A percentile compares a stretch with the other conserved stretches of the same genome.
phyloP scores from a whole-genome alignment of 768 basidiomycete species.

The Thelephora aurantiotincta region DNA sequence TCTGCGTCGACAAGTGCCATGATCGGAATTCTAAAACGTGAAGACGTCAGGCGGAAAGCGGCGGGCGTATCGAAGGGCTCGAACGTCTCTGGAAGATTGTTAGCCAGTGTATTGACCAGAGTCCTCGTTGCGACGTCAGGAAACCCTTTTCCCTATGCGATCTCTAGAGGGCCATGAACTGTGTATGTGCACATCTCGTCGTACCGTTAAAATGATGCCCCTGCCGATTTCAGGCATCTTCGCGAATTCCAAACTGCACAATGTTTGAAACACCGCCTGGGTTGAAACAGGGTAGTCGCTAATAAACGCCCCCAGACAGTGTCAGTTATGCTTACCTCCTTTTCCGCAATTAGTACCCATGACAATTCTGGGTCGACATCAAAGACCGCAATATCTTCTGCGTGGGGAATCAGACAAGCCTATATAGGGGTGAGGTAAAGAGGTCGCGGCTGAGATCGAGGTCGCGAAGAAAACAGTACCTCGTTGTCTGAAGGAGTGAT shows the following conservation, averaged over 20 bases:
- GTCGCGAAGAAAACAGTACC: slow-evolving; percentile 19
- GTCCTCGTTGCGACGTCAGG: slow-evolving; percentile 88
- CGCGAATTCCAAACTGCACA: slow-evolving; percentile 46
- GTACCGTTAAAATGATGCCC: slow-evolving; percentile 76
- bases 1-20: slow-evolving; percentile 80
- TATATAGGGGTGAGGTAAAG: slow-evolving; percentile 16
- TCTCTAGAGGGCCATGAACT: background rate
- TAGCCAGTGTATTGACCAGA: slow-evolving; percentile 59
- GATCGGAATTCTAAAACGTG: slow-evolving; percentile 50
- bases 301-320: background rate
- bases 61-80: slow-evolving; percentile 8
- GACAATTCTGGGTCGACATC: slow-evolving; percentile 35
- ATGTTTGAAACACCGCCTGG: slow-evolving; percentile 89
- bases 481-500: slow-evolving; percentile 43
- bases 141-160: slow-evolving; percentile 82
- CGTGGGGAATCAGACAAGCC: slow-evolving; percentile 66
- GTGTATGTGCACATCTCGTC: background rate
- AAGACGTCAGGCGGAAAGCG: background rate
- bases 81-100: slow-evolving; percentile 47
- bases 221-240: slow-evolving; percentile 32
- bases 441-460: background rate
- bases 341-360: slow-evolving; percentile 87
- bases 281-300: background rate
- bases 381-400: slow-evolving; percentile 56
- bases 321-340: slow-evolving; percentile 45